A percentile compares a stretch with the other conserved stretches of the same genome.
Evolutionary conservation across 2,329 filamentous ascomycete species (phyloP).

Genomic region (Monilinia aucupariae): DNA sequence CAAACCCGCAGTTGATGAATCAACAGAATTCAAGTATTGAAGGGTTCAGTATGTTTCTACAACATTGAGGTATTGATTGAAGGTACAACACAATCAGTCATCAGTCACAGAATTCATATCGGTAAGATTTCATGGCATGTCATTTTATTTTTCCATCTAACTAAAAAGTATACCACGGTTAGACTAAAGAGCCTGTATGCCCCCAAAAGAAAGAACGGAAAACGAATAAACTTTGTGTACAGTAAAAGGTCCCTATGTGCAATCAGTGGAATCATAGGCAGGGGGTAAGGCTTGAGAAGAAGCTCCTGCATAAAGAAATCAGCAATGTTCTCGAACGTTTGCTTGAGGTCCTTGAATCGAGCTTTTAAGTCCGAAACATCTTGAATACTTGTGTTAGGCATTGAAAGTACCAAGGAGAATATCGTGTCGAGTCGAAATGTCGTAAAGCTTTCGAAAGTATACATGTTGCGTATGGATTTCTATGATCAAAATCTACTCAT

Average conservation of each 20-base stretch:
- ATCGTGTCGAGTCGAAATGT: not conserved
- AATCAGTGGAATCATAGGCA: constrained; percentile 28
- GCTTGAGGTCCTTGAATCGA: constrained; percentile 12
- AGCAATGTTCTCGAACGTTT: constrained; percentile 27
- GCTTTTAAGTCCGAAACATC: not conserved
- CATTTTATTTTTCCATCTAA: constrained; percentile 11
- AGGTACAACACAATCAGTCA: not conserved
- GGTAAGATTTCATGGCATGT: not conserved
- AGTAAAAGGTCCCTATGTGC: constrained; percentile 29
- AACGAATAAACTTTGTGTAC: constrained; percentile 18
- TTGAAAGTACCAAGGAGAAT: not conserved
- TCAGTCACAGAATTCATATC: not conserved
- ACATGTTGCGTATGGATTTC: constrained; percentile 15
- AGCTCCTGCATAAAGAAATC: constrained; percentile 31
- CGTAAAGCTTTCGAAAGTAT: constrained; percentile 2
- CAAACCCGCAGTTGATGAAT: not conserved
- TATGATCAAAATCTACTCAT: constrained; percentile 17
- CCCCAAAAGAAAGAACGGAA: constrained; percentile 3
- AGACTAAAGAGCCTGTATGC: not conserved
- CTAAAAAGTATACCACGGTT: constrained; percentile 1
- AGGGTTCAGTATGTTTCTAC: not conserved
- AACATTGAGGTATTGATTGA: not conserved
- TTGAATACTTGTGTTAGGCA: constrained; percentile 7
- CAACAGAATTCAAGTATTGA: not conserved
- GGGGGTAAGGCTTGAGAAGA: constrained; percentile 17